Evolutionary conservation across 2,329 filamentous ascomycete species (phyloP).

Genomic region (Fusarium nurragi): DNA sequence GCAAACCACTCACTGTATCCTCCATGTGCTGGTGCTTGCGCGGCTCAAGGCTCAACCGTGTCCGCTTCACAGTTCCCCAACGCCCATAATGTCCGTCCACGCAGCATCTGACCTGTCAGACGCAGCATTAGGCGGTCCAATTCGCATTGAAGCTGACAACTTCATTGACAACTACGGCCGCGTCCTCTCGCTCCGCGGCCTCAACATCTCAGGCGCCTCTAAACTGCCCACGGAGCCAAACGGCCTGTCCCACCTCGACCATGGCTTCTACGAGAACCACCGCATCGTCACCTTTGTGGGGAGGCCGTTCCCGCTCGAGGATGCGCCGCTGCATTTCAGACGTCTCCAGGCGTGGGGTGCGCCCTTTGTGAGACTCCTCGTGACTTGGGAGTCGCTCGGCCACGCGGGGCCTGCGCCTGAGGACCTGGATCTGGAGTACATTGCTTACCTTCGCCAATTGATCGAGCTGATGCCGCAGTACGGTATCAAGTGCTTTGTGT

Average conservation of each 20-base stretch:
- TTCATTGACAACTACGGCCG: constrained; percentile 52
- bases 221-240: constrained; percentile 52
- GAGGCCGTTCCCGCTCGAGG: constrained; percentile 51
- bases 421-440: constrained; percentile 52
- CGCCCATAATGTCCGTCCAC: constrained; percentile 31
- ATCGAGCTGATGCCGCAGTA: constrained; percentile 51
- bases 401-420: constrained; percentile 47
- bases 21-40: constrained; percentile 20
- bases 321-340: constrained; percentile 52
- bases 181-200: constrained; percentile 52
- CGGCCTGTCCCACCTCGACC: constrained; percentile 52
- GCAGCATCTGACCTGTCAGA: constrained; percentile 50
- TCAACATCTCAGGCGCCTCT: constrained; percentile 54
- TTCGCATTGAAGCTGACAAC: constrained; percentile 42
- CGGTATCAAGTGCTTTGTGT: constrained; percentile 55
- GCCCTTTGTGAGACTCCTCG: constrained; percentile 52
- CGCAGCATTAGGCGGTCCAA: constrained; percentile 47
- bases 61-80: constrained; percentile 18
- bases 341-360: constrained; percentile 52
- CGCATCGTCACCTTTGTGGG: constrained; percentile 53
- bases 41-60: constrained; percentile 17
- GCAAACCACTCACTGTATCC: not conserved
- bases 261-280: constrained; percentile 53
- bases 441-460: constrained; percentile 50
- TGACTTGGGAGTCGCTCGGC: constrained; percentile 55